Percentiles rank a stretch among this genome's conserved stretches.
Conservation (phyloP, 73 alveolate genomes). For the Blepharisma stoltei region DNA sequence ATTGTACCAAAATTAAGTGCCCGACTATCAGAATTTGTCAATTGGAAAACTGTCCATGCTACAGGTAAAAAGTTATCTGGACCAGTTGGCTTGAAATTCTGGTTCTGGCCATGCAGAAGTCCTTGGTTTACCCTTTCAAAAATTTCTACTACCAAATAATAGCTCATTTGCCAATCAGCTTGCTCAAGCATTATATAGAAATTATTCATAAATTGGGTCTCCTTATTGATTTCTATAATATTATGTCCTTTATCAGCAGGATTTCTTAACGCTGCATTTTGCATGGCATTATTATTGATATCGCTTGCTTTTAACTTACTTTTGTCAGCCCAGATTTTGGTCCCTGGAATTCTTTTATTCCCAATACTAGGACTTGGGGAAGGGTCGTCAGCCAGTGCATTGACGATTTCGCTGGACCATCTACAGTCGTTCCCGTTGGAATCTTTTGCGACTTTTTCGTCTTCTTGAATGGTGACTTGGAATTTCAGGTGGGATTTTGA, state of each 20-base stretch:
- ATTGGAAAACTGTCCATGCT: conserved; percentile 9
- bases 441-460: not conserved
- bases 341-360: conserved; percentile 14
- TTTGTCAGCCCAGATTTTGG: not conserved
- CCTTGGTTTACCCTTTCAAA: not conserved
- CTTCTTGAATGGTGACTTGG: not conserved
- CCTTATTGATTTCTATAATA: not conserved
- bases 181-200: not conserved
- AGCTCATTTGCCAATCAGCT: not conserved
- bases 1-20: not conserved
- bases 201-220: not conserved
- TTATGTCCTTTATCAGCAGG: not conserved
- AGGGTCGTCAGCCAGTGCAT: not conserved
- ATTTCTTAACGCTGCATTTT: not conserved
- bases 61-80: conserved; percentile 9
- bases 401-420: conserved; percentile 6
- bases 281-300: not conserved
- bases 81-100: not conserved
- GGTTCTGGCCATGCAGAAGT: not conserved
- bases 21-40: not conserved
- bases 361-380: not conserved
- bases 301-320: not conserved
- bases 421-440: not conserved
- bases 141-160: conserved; percentile 12
- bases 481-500: not conserved